A percentile compares a stretch with the other conserved stretches of the same genome.
These are phyloP conservation scores for Wickerhamomyces sp. DNA, from an alignment of 1,139 yeast genomes.

Conservation along the genomic window DNA sequence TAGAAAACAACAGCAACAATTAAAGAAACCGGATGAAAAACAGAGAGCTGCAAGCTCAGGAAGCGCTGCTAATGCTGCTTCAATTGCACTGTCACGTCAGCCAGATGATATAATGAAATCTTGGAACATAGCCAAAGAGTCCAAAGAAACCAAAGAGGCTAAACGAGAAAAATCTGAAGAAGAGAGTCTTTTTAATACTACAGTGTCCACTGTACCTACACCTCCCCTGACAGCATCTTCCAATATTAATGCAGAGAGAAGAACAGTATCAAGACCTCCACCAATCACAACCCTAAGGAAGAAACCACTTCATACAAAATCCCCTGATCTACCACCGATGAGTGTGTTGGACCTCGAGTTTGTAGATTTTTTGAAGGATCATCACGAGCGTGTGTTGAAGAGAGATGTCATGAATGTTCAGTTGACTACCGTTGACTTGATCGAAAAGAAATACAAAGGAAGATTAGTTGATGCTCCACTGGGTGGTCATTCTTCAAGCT, in stretches of 20 bases:
- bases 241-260: slow-evolving; percentile 4
- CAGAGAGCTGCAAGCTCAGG: slow-evolving; percentile 13
- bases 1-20: slow-evolving; percentile 18
- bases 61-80: slow-evolving; percentile 33
- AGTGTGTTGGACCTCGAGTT: slow-evolving; percentile 65
- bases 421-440: slow-evolving; percentile 36
- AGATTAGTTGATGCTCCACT: slow-evolving; percentile 57
- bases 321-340: slow-evolving; percentile 30
- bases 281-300: slow-evolving; percentile 1
- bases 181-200: not conserved
- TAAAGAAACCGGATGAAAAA: slow-evolving; percentile 18
- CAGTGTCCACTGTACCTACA: not conserved
- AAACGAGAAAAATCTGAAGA: slow-evolving; percentile 21
- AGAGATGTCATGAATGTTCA: slow-evolving; percentile 47
- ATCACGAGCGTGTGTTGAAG: slow-evolving; percentile 67
- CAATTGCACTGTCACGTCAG: slow-evolving; percentile 26
- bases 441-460: slow-evolving; percentile 57
- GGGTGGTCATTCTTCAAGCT: slow-evolving; percentile 24
- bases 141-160: slow-evolving; percentile 4
- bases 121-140: slow-evolving; percentile 12
- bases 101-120: slow-evolving; percentile 22
- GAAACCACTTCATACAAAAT: slow-evolving; percentile 1
- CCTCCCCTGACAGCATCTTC: slow-evolving; percentile 18
- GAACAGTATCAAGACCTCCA: slow-evolving; percentile 1
- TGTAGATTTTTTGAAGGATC: slow-evolving; percentile 51